Conservation (phyloP, 2,329 filamentous ascomycete species). For the Phyllosticta capitalensis region DNA sequence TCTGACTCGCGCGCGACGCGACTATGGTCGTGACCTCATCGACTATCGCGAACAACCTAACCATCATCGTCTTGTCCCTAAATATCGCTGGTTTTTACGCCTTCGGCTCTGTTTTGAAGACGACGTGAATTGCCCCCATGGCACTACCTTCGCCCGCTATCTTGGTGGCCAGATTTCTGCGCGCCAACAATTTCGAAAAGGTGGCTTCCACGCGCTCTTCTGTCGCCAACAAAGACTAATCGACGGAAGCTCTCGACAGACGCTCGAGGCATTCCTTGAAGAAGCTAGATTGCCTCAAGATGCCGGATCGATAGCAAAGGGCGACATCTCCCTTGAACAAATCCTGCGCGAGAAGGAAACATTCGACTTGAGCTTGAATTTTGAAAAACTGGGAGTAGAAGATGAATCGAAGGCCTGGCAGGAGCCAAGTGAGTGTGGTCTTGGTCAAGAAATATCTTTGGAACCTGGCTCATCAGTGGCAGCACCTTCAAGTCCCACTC, state of each 20-base stretch:
- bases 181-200: constrained; percentile 31
- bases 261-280: constrained; percentile 46
- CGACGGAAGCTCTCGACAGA: constrained; percentile 28
- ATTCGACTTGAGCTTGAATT: constrained; percentile 46
- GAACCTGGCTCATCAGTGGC: constrained; percentile 9
- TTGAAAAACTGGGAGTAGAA: constrained; percentile 45
- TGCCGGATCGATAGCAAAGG: constrained; percentile 33
- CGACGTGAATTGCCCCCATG: background rate
- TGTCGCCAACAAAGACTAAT: constrained; percentile 11
- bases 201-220: constrained; percentile 16
- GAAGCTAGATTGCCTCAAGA: constrained; percentile 47
- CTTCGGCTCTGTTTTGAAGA: background rate
- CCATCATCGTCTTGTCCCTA: background rate
- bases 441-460: background rate
- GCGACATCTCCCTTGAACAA: constrained; percentile 47
- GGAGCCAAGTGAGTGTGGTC: constrained; percentile 32
- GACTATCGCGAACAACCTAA: background rate
- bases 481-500: constrained; percentile 38
- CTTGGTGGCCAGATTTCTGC: constrained; percentile 34
- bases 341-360: constrained; percentile 52
- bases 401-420: constrained; percentile 37
- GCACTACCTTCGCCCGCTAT: constrained; percentile 28
- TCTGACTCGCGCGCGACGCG: background rate
- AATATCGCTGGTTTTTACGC: background rate
- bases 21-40: background rate